These are phyloP conservation scores for Phytophthora tubulina DNA, from an alignment of 352 stramenopile genomes.

Conservation along the genomic window DNA sequence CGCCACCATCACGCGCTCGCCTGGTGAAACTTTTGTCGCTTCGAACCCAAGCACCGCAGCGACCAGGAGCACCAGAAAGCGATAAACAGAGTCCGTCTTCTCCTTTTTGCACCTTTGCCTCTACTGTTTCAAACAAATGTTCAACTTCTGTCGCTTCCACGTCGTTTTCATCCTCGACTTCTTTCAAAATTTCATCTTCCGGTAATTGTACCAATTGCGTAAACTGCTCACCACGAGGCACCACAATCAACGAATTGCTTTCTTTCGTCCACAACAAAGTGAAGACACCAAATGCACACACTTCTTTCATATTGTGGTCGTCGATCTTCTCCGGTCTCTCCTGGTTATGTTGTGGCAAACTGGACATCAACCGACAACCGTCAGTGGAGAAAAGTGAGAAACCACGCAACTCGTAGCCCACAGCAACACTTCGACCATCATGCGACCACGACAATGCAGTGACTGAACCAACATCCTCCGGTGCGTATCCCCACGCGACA, in stretches of 20 bases:
- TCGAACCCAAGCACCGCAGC: constrained; percentile 83
- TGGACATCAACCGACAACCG: constrained; percentile 86
- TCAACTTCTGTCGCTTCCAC: constrained; percentile 22
- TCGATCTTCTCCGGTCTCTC: constrained; percentile 43
- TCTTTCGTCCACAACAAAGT: constrained; percentile 70
- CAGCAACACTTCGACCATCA: constrained; percentile 64
- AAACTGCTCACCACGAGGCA: constrained; percentile 60
- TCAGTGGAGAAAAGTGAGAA: constrained; percentile 86
- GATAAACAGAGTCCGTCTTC: constrained; percentile 83
- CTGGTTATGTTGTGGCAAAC: constrained; percentile 81
- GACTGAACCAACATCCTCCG: constrained; percentile 65
- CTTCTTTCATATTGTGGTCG: constrained; percentile 54
- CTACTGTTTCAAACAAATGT: constrained; percentile 56
- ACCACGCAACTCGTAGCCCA: constrained; percentile 78
- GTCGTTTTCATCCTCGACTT: constrained; percentile 24
- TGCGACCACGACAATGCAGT: constrained; percentile 74
- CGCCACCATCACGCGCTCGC: constrained; percentile 46
- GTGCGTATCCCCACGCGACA: constrained; percentile 66
- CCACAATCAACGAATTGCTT: constrained; percentile 68
- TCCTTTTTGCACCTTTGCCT: constrained; percentile 66
- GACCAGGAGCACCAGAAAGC: constrained; percentile 73
- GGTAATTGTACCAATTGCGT: constrained; percentile 45
- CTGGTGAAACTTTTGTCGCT: constrained; percentile 80
- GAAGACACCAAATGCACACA: constrained; percentile 68
- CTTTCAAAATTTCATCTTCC: constrained; percentile 27